Conservation (phyloP, 1,139 yeast species). For the Magnusiomyces fungicola region DNA sequence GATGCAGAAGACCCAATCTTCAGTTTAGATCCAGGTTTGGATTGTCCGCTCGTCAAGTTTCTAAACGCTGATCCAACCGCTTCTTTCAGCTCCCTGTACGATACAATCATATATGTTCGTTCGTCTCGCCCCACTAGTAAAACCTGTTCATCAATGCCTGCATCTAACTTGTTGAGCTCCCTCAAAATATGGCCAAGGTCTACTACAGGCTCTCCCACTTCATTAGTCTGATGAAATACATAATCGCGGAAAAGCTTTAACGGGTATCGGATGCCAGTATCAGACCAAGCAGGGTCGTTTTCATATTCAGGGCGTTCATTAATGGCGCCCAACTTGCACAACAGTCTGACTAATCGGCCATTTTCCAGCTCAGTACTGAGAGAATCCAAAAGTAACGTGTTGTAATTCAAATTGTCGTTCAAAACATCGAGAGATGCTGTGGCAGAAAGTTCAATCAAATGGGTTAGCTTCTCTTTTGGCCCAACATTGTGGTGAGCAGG, state of each 20-base stretch:
- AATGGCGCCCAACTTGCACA: conserved; percentile 73
- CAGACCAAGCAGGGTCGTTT: conserved; percentile 57
- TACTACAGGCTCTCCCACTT: conserved; percentile 64
- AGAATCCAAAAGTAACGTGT: conserved; percentile 62
- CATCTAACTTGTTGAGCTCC: conserved; percentile 81
- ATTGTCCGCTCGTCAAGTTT: conserved; percentile 34
- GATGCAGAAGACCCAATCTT: too few species aligned
- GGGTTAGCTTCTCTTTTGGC: not conserved
- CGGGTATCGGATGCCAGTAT: conserved; percentile 69
- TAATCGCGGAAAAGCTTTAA: conserved; percentile 74
- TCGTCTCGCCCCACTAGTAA: conserved; percentile 79
- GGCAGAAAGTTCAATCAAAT: conserved; percentile 20
- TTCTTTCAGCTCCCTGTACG: conserved; percentile 72
- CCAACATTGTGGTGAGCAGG: not conserved
- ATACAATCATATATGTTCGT: conserved; percentile 67
- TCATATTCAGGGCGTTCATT: conserved; percentile 66
- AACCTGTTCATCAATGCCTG: conserved; percentile 80
- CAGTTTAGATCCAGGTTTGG: too few species aligned
- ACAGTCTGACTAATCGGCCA: conserved; percentile 73
- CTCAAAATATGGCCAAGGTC: conserved; percentile 78
- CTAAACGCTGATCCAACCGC: conserved; percentile 67
- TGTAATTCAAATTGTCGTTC: conserved; percentile 49
- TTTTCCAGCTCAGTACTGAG: conserved; percentile 76
- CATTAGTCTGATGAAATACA: conserved; percentile 79
- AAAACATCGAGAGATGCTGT: conserved; percentile 25